These are phyloP conservation scores for Lepidium sativum DNA, from an alignment of 345 rosid genomes.

Conservation along the genomic window DNA sequence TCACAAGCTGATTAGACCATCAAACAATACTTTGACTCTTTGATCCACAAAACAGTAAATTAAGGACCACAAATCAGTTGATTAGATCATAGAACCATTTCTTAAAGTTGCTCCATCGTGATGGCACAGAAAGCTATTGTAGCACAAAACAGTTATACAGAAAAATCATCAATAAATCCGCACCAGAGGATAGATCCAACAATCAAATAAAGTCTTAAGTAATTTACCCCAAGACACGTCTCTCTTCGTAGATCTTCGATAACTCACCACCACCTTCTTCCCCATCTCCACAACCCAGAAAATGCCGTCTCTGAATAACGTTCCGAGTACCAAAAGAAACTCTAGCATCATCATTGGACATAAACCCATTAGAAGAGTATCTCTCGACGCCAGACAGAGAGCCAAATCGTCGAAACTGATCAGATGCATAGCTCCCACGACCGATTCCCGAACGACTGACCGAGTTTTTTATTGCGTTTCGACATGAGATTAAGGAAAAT, in stretches of 20 bases:
- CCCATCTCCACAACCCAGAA: constrained; percentile 91
- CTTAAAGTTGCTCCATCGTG: not conserved
- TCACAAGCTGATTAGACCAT: not conserved
- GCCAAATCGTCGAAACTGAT: constrained; percentile 36
- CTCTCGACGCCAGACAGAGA: constrained; percentile 33
- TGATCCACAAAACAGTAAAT: not conserved
- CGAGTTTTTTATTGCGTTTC: constrained; percentile 25
- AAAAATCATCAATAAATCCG: not conserved
- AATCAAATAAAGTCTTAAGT: not conserved
- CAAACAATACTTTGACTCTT: not conserved
- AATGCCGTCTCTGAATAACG: constrained; percentile 48
- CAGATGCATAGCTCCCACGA: constrained; percentile 3
- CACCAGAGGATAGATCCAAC: not conserved
- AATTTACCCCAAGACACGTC: constrained; percentile 71
- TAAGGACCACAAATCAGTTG: not conserved
- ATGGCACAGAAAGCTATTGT: not conserved
- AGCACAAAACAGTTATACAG: not conserved
- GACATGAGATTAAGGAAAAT: constrained; percentile 31
- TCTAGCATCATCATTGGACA: constrained; percentile 17
- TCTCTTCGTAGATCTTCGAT: constrained; percentile 81
- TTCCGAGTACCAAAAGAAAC: not conserved
- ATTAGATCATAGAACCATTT: not conserved
- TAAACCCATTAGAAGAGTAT: constrained; percentile 9
- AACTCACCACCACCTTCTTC: constrained; percentile 78
- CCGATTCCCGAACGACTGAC: constrained; percentile 19